These are phyloP conservation scores for Aspergillus awamori DNA, from an alignment of 2,329 filamentous ascomycete species.

Conservation along the genomic window DNA sequence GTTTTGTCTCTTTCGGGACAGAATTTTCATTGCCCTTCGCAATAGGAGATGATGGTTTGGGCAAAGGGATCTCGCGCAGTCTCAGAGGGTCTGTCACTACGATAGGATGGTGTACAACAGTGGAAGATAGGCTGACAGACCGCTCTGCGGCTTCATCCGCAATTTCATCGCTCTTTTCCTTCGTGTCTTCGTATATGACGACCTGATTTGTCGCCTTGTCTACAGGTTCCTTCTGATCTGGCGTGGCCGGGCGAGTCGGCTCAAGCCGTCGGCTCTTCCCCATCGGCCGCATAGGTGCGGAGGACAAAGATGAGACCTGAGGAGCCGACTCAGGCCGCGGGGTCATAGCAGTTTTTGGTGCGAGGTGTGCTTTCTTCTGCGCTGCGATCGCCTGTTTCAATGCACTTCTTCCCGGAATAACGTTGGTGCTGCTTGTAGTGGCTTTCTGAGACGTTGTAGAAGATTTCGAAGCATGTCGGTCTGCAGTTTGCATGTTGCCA, in stretches of 20 bases:
- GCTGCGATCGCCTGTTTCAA: slow-evolving; percentile 83
- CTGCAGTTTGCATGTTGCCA: slow-evolving; percentile 13
- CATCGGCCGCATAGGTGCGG: slow-evolving; percentile 60
- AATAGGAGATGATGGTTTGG: neutral
- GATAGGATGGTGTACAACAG: neutral
- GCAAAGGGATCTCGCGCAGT: too few relatives aligned
- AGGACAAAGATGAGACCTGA: slow-evolving; percentile 53
- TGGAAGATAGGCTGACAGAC: neutral
- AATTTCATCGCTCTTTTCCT: too few relatives aligned
- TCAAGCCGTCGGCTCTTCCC: slow-evolving; percentile 43
- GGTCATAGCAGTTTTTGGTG: slow-evolving; percentile 47
- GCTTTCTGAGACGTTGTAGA: slow-evolving; percentile 23
- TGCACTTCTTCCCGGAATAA: slow-evolving; percentile 50
- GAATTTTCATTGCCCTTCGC: slow-evolving; percentile 31
- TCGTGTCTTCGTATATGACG: too few relatives aligned
- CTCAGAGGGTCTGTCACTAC: neutral
- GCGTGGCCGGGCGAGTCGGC: slow-evolving; percentile 34
- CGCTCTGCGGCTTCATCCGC: neutral
- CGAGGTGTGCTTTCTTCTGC: slow-evolving; percentile 65
- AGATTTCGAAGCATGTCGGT: slow-evolving; percentile 14
- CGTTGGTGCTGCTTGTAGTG: slow-evolving; percentile 22
- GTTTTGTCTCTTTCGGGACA: slow-evolving; percentile 15
- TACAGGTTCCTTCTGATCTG: slow-evolving; percentile 26
- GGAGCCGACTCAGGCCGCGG: slow-evolving; percentile 60
- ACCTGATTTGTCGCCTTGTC: too few relatives aligned